phyloP scores from a whole-genome alignment of 2,329 filamentous ascomycete species.

The Colletotrichum truncatum region DNA sequence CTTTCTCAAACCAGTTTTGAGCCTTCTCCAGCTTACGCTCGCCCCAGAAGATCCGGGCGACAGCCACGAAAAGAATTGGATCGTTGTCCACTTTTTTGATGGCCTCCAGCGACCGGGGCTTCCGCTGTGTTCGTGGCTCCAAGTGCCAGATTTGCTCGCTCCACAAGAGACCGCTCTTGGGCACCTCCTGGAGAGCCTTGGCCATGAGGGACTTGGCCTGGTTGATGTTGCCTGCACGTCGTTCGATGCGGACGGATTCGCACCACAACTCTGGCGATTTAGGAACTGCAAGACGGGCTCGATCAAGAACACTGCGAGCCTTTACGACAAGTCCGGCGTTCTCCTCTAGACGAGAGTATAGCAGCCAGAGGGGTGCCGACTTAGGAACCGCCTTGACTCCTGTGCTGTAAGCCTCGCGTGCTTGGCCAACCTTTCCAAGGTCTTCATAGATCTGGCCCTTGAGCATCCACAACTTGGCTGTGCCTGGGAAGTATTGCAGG shows the following conservation, averaged over 20 bases:
- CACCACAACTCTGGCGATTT: constrained; percentile 88
- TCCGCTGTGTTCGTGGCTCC: constrained; percentile 90
- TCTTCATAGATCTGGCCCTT: constrained; percentile 98
- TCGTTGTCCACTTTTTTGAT: constrained; percentile 98
- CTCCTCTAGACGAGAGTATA: constrained; percentile 90
- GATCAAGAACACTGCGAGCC: constrained; percentile 91
- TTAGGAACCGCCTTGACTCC: constrained; percentile 88
- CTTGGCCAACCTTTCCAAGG: constrained; percentile 80
- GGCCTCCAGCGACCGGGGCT: constrained; percentile 89
- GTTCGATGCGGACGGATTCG: constrained; percentile 93
- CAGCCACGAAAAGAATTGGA: constrained; percentile 86
- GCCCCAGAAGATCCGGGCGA: constrained; percentile 95
- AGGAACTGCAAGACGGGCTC: constrained; percentile 86
- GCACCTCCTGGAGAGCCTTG: constrained; percentile 89
- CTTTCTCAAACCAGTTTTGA: constrained; percentile 97
- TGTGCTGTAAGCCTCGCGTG: constrained; percentile 87
- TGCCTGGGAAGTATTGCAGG: constrained; percentile 84
- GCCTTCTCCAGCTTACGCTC: constrained; percentile 94
- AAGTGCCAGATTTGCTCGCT: constrained; percentile 95
- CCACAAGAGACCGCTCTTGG: constrained; percentile 88
- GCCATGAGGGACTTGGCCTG: constrained; percentile 96
- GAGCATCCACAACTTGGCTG: constrained; percentile 96
- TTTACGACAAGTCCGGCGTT: constrained; percentile 85
- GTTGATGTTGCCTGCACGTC: constrained; percentile 81
- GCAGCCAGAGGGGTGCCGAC: constrained; percentile 88